phyloP scores from a whole-genome alignment of 495 filamentous ascomycete species.

The Hypomontagnella monticulosa region DNA sequence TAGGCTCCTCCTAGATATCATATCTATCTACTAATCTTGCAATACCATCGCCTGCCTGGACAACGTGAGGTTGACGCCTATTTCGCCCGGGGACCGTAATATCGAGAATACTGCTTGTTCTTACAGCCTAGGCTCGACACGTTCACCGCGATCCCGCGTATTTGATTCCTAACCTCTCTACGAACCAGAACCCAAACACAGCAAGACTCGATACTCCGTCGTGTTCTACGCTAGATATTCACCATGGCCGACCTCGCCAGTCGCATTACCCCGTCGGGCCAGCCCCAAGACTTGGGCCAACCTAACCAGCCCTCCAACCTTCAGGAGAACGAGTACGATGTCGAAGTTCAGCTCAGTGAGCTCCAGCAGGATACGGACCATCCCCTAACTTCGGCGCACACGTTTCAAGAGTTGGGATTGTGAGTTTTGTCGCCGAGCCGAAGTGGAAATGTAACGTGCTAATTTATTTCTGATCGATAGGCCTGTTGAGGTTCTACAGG shows the following conservation, averaged over 20 bases:
- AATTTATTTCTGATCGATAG: slow-evolving; percentile 41
- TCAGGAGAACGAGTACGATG: slow-evolving; percentile 76
- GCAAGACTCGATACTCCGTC: slow-evolving; percentile 11
- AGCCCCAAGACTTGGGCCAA: not conserved
- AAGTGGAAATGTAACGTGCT: slow-evolving; percentile 15
- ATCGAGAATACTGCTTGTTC: no score
- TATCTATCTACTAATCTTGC: no score
- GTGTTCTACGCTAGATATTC: not conserved
- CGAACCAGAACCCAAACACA: not conserved
- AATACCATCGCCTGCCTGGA: no score
- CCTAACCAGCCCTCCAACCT: slow-evolving; percentile 55
- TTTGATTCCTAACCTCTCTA: not conserved
- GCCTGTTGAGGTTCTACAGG: slow-evolving; percentile 59
- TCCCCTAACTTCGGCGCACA: slow-evolving; percentile 84
- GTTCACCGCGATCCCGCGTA: not conserved
- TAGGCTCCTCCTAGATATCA: no score
- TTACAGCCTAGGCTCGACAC: not conserved
- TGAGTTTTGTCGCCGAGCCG: slow-evolving; percentile 54
- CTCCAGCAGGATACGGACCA: slow-evolving; percentile 86
- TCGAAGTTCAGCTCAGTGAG: slow-evolving; percentile 91
- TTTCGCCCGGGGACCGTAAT: no score
- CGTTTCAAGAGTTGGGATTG: slow-evolving; percentile 88
- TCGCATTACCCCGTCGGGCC: slow-evolving; percentile 63
- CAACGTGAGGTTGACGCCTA: no score
- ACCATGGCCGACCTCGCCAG: slow-evolving; percentile 65